Evolutionary conservation across 352 stramenopile species (phyloP), one percentile per base, ranked within the genome.

Genomic region (Phytophthora cajani): DNA sequence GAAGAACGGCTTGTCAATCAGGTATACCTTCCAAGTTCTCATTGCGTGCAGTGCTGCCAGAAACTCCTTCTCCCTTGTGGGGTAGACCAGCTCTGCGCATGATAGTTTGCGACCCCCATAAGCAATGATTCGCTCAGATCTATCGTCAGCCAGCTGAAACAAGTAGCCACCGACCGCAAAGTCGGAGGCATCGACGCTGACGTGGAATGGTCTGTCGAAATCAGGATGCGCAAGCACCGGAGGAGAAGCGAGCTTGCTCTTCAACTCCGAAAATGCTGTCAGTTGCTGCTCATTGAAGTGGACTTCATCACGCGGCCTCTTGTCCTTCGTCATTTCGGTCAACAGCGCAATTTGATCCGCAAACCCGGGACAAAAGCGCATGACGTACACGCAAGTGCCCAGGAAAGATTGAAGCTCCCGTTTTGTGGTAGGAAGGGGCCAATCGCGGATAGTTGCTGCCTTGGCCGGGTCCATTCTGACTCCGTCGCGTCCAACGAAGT

Each of bases 31-130:
- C 21, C 49, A 36, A 11, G 16, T 21, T 1, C 49, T 21, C 49
- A 36, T 55, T 17, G 49, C 49, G 21, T 55, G 27, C 16, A 55
- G 11, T n/a, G 49, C 49, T 55, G 49, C 49, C 1, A 55, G 49
- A 3, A 33, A n/a, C 12, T 55, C 21, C 49, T 55, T 55, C 49
- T 55, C 49, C 10, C 49, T 12, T 0, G 49, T 55, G 9, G 49
- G 49, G 14, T 55, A 55, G 49, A 33, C 17, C 27, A 30, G 23
- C 8, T 55, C 49, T 8, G 49, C 49, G 14, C 27, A 12, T 3
- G 10, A 55, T 8, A 55, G 12, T 5, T 36, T 55, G 16, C 49
- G 14, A 6, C 49, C 49, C 19, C 23, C 21, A 11, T 55, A 33
- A 9, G 49, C 9, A 25, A 36, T 30, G n/a, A 55, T 21, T 8